phyloP scores from a whole-genome alignment of 306 rosid genomes.

The Vigna hirtella region DNA sequence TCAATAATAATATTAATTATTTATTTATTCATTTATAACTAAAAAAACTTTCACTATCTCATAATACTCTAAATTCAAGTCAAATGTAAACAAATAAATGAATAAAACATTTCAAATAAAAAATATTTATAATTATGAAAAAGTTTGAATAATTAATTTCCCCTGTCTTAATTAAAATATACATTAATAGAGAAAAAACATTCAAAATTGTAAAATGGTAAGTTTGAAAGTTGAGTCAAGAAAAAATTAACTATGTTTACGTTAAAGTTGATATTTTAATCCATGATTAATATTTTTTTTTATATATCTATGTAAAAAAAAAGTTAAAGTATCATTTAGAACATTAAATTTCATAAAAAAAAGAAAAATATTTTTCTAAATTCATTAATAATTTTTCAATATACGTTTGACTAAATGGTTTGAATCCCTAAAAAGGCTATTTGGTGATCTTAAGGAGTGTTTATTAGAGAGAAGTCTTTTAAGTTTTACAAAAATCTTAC shows the following conservation, averaged over 20 bases:
- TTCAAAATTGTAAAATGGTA: neutral
- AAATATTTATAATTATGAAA: neutral
- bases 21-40: neutral
- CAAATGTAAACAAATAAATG: neutral
- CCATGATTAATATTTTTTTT: neutral
- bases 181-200: neutral
- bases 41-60: neutral
- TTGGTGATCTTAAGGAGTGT: neutral
- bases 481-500: no score
- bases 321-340: neutral
- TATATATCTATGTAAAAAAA: neutral
- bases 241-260: neutral
- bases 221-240: neutral
- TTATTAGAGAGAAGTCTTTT: no score
- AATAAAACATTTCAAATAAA: neutral
- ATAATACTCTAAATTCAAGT: conserved; percentile 1
- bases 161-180: neutral
- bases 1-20: no score
- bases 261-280: neutral
- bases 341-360: neutral
- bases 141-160: neutral
- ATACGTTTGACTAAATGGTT: neutral
- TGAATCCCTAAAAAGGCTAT: no score
- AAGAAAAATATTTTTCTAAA: neutral
- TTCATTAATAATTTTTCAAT: neutral